Conservation (phyloP, 208 protist species). For the Naegleria gruberi region DNA sequence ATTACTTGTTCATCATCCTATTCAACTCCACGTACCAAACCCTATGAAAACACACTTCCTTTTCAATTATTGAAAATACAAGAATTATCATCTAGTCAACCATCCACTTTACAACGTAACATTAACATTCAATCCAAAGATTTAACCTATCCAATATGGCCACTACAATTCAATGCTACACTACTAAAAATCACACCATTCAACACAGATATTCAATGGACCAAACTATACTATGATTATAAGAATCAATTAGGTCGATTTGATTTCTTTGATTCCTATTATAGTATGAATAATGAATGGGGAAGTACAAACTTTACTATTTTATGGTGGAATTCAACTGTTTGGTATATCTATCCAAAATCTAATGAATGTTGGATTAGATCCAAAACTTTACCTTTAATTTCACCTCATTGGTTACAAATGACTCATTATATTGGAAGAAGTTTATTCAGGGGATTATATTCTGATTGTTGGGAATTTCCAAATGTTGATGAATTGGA, state of each 20-base stretch:
- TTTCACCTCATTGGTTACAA: neutral
- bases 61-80: neutral
- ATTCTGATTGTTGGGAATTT: neutral
- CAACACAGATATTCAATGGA: neutral
- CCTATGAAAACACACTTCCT: neutral
- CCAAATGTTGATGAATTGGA: neutral
- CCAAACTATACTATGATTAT: neutral
- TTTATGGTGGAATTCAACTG: neutral
- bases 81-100: neutral
- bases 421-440: neutral
- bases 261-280: neutral
- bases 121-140: too few species aligned
- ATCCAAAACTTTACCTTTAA: neutral
- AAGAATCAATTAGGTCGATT: neutral
- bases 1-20: neutral
- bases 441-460: neutral
- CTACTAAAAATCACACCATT: neutral
- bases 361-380: neutral
- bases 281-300: neutral
- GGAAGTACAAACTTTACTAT: neutral
- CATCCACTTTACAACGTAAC: too few species aligned
- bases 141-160: neutral
- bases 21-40: neutral
- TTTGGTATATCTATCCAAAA: neutral
- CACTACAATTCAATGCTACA: neutral